Evolutionary conservation across 2,329 filamentous ascomycete species (phyloP).

Genomic region (Apiospora malaysiana): DNA sequence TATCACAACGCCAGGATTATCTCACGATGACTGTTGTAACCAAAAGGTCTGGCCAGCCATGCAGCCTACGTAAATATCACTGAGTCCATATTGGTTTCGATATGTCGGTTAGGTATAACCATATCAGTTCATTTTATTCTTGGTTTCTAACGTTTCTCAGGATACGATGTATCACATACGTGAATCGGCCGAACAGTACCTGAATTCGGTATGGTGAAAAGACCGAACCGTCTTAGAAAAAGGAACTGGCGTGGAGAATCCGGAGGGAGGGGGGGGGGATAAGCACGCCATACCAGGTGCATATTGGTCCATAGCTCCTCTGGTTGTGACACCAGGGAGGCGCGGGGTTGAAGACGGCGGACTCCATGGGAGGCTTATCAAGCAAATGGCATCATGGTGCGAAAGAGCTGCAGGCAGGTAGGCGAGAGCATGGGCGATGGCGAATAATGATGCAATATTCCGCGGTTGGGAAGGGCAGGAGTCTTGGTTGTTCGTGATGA

Average conservation of each 20-base stretch:
- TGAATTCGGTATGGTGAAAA: neutral
- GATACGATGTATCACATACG: neutral
- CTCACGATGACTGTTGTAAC: no score
- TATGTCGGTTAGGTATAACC: no score
- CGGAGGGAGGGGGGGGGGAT: no score
- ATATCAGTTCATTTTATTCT: neutral
- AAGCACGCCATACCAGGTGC: neutral
- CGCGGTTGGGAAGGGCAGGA: neutral
- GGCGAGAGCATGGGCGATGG: neutral
- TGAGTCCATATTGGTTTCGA: no score
- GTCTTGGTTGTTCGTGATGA: neutral
- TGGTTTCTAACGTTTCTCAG: neutral
- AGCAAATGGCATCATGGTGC: neutral
- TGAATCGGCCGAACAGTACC: no score
- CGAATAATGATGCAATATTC: neutral
- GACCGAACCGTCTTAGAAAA: neutral
- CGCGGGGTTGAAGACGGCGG: neutral
- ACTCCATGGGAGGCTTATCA: neutral
- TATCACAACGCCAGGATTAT: no score
- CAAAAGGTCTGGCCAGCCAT: no score
- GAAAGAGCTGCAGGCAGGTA: neutral
- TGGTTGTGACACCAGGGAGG: neutral
- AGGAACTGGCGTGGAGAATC: neutral
- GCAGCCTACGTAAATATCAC: no score
- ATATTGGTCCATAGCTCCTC: neutral